A percentile compares a stretch with the other conserved stretches of the same genome.
phyloP scores from a whole-genome alignment of 352 stramenopile species.

The Globisporangium uncinulatum region DNA sequence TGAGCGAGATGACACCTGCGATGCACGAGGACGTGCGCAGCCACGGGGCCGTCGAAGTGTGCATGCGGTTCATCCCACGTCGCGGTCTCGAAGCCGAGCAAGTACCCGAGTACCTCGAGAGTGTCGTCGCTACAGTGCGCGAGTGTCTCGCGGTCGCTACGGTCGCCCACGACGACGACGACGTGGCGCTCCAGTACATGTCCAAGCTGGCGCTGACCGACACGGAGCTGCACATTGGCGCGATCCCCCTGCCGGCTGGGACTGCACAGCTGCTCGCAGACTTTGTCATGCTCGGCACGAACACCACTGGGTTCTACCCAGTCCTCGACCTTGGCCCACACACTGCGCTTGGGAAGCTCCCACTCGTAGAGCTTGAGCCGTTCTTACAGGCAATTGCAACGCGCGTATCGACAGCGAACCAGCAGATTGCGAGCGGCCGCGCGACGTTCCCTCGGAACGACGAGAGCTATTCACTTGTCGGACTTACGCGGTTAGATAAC shows the following conservation, averaged over 20 bases:
- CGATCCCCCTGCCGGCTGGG: not conserved
- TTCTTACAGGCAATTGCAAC: not conserved
- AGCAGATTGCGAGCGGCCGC: not conserved
- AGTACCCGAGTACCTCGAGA: not conserved
- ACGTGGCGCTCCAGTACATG: not conserved
- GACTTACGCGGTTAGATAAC: not conserved
- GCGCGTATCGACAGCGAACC: constrained; percentile 1
- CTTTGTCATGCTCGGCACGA: constrained; percentile 2
- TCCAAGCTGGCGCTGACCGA: constrained; percentile 5
- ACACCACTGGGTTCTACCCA: constrained; percentile 1
- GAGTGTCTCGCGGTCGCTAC: constrained; percentile 2
- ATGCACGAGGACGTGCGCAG: not conserved
- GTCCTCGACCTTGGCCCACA: not conserved
- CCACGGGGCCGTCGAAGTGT: not conserved
- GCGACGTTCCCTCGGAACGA: not conserved
- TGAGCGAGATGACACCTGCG: constrained; percentile 5
- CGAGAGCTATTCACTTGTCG: not conserved
- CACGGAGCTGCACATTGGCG: constrained; percentile 5
- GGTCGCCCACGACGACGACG: not conserved
- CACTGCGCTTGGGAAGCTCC: not conserved
- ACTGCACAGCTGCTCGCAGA: not conserved
- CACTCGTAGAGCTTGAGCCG: not conserved
- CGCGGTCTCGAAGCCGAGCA: not conserved
- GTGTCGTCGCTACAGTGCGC: not conserved
- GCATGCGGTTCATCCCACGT: not conserved